Percentiles rank a stretch among this genome's conserved stretches.
These are phyloP conservation scores for Coccomyxa sp. DNA, from an alignment of 139 green algal species.

Conservation along the genomic window DNA sequence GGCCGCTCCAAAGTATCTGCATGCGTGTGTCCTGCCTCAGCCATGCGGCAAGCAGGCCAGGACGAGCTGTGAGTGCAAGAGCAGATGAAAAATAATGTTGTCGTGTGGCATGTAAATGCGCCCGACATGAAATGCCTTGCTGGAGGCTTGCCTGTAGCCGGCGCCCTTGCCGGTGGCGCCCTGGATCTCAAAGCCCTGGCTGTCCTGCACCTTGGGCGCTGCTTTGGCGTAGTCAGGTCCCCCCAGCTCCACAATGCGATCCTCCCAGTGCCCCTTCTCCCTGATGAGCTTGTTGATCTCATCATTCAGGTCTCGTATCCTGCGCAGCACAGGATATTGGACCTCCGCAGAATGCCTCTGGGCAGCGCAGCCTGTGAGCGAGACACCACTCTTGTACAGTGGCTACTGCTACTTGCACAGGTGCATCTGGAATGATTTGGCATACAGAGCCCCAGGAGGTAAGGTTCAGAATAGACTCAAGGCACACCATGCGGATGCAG, in stretches of 20 bases:
- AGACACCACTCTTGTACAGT: too few relatives aligned
- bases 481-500: not conserved
- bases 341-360: not conserved
- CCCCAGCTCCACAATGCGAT: slow-evolving; percentile 91
- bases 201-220: slow-evolving; percentile 65
- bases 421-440: not conserved
- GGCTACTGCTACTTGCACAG: too few relatives aligned
- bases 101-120: not conserved
- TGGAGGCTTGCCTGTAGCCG: slow-evolving; percentile 51
- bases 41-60: not conserved
- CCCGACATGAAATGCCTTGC: not conserved
- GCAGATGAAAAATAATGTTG: not conserved
- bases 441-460: not conserved
- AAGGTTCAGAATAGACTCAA: not conserved
- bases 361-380: too few relatives aligned
- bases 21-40: not conserved
- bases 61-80: not conserved
- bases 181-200: slow-evolving; percentile 44
- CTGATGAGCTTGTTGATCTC: slow-evolving; percentile 99
- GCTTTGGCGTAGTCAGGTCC: slow-evolving; percentile 89
- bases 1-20: slow-evolving; percentile 95
- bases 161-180: slow-evolving; percentile 39
- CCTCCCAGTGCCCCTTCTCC: slow-evolving; percentile 98
- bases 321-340: slow-evolving; percentile 21
- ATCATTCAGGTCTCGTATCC: slow-evolving; percentile 97